Evolutionary conservation across 805 yeast species (phyloP).

Genomic region (Ogataea dorogensis): DNA sequence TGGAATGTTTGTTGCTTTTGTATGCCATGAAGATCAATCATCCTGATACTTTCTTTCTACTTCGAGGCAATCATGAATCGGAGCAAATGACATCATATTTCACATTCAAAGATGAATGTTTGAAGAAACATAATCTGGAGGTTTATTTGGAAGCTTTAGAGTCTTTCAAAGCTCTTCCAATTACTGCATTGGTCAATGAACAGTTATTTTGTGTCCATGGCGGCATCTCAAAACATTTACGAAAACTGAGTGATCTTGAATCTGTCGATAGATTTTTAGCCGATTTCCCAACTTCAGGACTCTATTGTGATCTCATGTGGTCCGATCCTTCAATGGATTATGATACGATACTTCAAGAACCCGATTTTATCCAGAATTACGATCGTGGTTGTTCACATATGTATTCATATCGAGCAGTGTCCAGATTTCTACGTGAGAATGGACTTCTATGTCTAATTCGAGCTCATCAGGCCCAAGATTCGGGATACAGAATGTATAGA

Average conservation of each 20-base stretch:
- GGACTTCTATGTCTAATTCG: constrained; percentile 78
- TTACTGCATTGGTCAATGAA: constrained; percentile 88
- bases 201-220: constrained; percentile 97
- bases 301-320: constrained; percentile 94
- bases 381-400: constrained; percentile 90
- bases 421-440: constrained; percentile 72
- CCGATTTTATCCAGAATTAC: constrained; percentile 60
- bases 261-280: constrained; percentile 66
- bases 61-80: constrained; percentile 95
- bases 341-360: constrained; percentile 48
- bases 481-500: constrained; percentile 91
- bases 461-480: constrained; percentile 97
- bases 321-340: constrained; percentile 90
- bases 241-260: constrained; percentile 64
- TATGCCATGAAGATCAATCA: constrained; percentile 77
- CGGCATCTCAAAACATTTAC: constrained; percentile 84
- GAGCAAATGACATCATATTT: constrained; percentile 90
- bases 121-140: constrained; percentile 67
- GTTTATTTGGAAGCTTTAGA: constrained; percentile 71
- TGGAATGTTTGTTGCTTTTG: constrained; percentile 75
- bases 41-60: constrained; percentile 71
- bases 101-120: constrained; percentile 88
- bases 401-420: constrained; percentile 76
- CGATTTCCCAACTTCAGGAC: constrained; percentile 89
- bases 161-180: constrained; percentile 82